A percentile compares a stretch with the other conserved stretches of the same genome.
Conservation (phyloP, 2,329 filamentous ascomycete species). For the Aspergillus aculeatinus region DNA sequence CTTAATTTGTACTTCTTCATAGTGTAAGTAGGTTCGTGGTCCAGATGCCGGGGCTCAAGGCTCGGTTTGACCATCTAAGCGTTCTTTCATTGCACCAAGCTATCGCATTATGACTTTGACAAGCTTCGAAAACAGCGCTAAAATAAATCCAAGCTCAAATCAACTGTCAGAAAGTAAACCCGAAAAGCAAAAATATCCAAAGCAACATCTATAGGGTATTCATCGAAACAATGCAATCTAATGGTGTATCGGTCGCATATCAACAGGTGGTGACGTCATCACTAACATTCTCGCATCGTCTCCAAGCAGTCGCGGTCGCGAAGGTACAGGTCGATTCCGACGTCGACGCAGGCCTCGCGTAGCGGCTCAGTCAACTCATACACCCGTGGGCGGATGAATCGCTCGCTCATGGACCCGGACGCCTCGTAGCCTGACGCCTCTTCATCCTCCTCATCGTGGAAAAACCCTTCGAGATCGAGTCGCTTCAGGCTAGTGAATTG, state of each 20-base stretch:
- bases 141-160: too few species aligned
- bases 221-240: background rate
- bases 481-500: constrained; percentile 19
- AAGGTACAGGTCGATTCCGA: constrained; percentile 24
- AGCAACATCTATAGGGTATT: background rate
- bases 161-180: too few species aligned
- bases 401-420: constrained; percentile 5
- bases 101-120: too few species aligned
- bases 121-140: too few species aligned
- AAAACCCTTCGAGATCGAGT: constrained; percentile 30
- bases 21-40: too few species aligned
- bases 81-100: too few species aligned
- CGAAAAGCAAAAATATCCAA: background rate
- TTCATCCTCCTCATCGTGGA: constrained; percentile 26
- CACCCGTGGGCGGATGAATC: constrained; percentile 24
- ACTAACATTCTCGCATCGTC: constrained; percentile 13
- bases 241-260: background rate
- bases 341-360: constrained; percentile 20
- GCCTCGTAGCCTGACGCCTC: constrained; percentile 20
- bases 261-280: background rate
- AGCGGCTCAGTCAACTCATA: constrained; percentile 26
- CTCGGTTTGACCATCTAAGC: background rate
- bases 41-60: too few species aligned
- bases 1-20: too few species aligned
- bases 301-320: constrained; percentile 26